Evolutionary conservation across 2,329 filamentous ascomycete species (phyloP).

Genomic region (Aspergillus awamori): DNA sequence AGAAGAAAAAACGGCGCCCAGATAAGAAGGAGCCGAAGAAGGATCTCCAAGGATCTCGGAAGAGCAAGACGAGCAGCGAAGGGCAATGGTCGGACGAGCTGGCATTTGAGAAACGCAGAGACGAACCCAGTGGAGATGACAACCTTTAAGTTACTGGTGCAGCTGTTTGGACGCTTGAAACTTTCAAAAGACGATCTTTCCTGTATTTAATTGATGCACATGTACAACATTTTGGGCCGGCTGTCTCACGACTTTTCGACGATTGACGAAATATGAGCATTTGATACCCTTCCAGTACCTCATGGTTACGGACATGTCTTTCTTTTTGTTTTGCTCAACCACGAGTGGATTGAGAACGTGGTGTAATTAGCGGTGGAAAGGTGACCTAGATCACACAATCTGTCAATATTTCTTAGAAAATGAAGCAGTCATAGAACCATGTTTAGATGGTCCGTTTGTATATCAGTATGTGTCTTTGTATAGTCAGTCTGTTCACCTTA

Average conservation of each 20-base stretch:
- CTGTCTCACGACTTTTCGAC: conserved; percentile 17
- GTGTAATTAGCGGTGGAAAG: too few species aligned
- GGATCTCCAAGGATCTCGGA: conserved; percentile 18
- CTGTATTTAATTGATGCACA: neutral
- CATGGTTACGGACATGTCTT: neutral
- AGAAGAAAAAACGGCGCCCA: conserved; percentile 29
- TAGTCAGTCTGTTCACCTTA: too few species aligned
- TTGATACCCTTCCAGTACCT: conserved; percentile 15
- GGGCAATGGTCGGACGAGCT: conserved; percentile 14
- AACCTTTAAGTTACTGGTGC: neutral
- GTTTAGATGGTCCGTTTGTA: too few species aligned
- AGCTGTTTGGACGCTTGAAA: neutral
- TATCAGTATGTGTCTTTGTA: too few species aligned
- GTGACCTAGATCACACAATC: too few species aligned
- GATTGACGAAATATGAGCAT: conserved; percentile 1
- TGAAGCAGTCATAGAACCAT: too few species aligned
- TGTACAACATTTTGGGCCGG: conserved; percentile 17
- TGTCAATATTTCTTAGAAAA: too few species aligned
- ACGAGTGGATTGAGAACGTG: too few species aligned
- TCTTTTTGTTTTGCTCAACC: neutral
- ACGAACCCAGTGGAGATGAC: conserved; percentile 1
- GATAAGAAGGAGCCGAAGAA: conserved; percentile 33
- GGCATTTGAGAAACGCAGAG: too few species aligned
- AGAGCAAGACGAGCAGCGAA: conserved; percentile 27
- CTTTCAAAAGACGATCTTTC: neutral